A percentile compares a stretch with the other conserved stretches of the same genome.
phyloP scores from a whole-genome alignment of 2,329 filamentous ascomycete genomes.

The Fragosphaeria purpurea region DNA sequence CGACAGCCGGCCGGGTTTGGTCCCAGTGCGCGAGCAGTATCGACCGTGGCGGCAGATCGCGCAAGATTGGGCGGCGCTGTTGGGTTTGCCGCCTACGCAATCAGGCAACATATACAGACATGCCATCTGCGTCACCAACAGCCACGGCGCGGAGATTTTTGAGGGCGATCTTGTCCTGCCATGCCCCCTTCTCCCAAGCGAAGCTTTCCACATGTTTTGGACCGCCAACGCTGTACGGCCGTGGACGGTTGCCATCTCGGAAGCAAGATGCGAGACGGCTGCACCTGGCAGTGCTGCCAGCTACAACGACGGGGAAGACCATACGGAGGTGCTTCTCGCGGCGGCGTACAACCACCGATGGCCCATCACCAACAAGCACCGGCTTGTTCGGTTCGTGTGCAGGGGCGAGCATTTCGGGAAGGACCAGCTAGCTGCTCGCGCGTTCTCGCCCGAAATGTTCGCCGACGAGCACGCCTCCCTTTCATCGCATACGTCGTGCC shows the following conservation, averaged over 20 bases:
- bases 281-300: not conserved
- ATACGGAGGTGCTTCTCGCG: slow-evolving; percentile 35
- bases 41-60: slow-evolving; percentile 39
- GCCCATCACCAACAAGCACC: slow-evolving; percentile 26
- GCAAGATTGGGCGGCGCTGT: slow-evolving; percentile 26
- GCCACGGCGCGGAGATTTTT: slow-evolving; percentile 19
- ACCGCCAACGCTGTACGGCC: slow-evolving; percentile 18
- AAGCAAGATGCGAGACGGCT: not conserved
- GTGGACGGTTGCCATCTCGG: slow-evolving; percentile 27
- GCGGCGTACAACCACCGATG: slow-evolving; percentile 40
- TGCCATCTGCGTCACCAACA: slow-evolving; percentile 24
- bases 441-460: slow-evolving; percentile 13
- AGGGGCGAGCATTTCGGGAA: slow-evolving; percentile 16
- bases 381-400: slow-evolving; percentile 33
- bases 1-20: slow-evolving; percentile 25
- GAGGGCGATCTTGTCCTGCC: slow-evolving; percentile 37
- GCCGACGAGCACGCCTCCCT: slow-evolving; percentile 5
- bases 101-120: slow-evolving; percentile 18
- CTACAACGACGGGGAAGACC: slow-evolving; percentile 22
- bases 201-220: slow-evolving; percentile 30
- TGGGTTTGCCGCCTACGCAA: not conserved
- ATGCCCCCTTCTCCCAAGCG: slow-evolving; percentile 26
- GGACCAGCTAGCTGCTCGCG: slow-evolving; percentile 20
- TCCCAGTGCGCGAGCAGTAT: slow-evolving; percentile 27
- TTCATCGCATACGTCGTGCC: slow-evolving; percentile 13